Base-by-base conservation (phyloP, 2,329 filamentous ascomycete species). In the Dactylonectria estremocensis region DNA sequence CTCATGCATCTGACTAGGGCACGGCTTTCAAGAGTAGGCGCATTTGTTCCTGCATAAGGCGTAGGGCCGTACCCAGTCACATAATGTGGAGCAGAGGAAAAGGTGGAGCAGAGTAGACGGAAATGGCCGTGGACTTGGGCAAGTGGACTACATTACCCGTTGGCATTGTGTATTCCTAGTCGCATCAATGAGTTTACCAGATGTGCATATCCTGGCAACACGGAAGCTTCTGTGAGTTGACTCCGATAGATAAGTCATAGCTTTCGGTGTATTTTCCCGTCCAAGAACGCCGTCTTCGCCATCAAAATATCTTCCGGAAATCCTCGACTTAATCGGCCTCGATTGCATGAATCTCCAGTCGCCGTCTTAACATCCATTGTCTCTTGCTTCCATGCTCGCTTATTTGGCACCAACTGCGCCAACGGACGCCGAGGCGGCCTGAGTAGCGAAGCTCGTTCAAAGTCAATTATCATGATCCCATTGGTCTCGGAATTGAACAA, bases 391-490 rank as follows among this genome's bases (percentile, higher is more conserved):
- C 20, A 45, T 33, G 31, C 33, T 56, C 72, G 66, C 69, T 75
- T 77, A 37, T 74, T 76, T 31, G 68, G 74, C 55, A 76, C 69
- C 24, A 74, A 22, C 52, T 68, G 69, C 60, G 60, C 63, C 37
- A 75, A 64, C 24, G 71, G 64, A 55, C 50, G 71, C 20, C 72
- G 69, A 48, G 66, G 62, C 3, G 31, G 63, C 24, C 71, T n/a
- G 13, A 76, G 33, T 11, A 78, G 65, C 18, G 52, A 43, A 24
- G 77, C 71, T 40, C 75, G 68, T 60, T 80, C 73, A 65, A 81
- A 80, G 66, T 80, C 75, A 28, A 80, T 77, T 0, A 80, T 65
- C 65, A 80, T 77, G 13, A 79, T 62, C 14, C 70, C 43, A 5
- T 66, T 61, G 1, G 70, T 74, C 64, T 75, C 71, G 1, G 33